Percentiles rank a stretch among this genome's conserved stretches.
Conservation (phyloP, 495 filamentous ascomycete genomes). For the Neurospora intermedia region DNA sequence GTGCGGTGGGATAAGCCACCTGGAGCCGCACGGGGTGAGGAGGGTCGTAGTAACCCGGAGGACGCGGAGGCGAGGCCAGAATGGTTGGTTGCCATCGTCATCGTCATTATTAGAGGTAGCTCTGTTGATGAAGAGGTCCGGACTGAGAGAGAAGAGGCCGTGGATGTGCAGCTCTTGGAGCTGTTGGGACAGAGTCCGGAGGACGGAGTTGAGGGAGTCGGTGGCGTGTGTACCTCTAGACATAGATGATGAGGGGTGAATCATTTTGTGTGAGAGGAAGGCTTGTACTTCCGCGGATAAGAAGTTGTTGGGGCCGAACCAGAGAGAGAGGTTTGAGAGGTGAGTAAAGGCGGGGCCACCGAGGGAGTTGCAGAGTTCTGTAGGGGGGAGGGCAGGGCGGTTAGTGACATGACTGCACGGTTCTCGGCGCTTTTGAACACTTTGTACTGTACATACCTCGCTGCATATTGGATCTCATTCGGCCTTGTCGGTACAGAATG, state of each 20-base stretch:
- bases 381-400: background rate
- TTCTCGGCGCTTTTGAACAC: background rate
- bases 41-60: background rate
- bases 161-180: background rate
- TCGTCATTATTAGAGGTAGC: background rate
- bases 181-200: background rate
- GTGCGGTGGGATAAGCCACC: background rate
- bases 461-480: background rate
- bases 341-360: background rate
- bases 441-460: background rate
- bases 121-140: background rate
- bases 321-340: background rate
- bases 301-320: background rate
- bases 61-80: background rate
- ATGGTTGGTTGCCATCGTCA: background rate
- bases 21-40: background rate
- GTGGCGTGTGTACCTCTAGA: background rate
- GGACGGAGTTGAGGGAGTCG: background rate
- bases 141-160: background rate
- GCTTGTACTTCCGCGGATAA: background rate
- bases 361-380: background rate
- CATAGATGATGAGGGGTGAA: background rate
- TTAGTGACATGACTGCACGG: background rate
- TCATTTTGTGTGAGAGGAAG: background rate
- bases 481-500: background rate